These are phyloP conservation scores for Trichophaea hybrida DNA, from an alignment of 2,329 filamentous ascomycete genomes.

Conservation along the genomic window DNA sequence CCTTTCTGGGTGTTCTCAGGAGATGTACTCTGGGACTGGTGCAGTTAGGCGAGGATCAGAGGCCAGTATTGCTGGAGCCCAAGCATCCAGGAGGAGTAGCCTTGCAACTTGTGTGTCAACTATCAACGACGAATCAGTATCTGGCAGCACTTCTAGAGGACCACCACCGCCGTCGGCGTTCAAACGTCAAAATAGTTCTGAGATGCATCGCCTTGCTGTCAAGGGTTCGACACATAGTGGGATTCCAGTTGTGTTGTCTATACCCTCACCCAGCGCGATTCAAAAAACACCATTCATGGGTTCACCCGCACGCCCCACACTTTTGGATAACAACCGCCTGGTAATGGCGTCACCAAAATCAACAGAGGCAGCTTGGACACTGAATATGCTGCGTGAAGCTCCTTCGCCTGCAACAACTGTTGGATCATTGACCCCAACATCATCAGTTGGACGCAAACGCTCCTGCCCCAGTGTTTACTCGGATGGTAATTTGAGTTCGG, in stretches of 20 bases:
- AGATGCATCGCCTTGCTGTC: neutral
- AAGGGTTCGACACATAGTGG: neutral
- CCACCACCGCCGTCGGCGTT: neutral
- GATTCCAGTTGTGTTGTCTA: neutral
- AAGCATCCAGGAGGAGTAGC: neutral
- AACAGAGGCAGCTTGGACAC: constrained; percentile 16
- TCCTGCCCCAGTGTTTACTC: neutral
- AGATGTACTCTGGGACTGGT: neutral
- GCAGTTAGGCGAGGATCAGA: neutral
- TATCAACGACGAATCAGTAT: neutral
- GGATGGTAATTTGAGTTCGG: neutral
- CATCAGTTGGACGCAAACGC: neutral
- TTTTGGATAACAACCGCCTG: neutral
- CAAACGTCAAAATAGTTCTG: neutral
- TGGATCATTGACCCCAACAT: neutral
- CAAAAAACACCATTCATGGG: neutral
- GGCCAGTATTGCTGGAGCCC: neutral
- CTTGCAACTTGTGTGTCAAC: neutral
- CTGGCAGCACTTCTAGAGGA: neutral
- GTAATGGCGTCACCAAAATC: constrained; percentile 17
- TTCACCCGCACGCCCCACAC: constrained; percentile 2
- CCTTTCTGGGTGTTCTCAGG: constrained; percentile 14
- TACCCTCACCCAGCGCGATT: constrained; percentile 5
- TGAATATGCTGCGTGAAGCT: constrained; percentile 19
- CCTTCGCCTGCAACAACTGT: constrained; percentile 3